phyloP scores from a whole-genome alignment of 352 stramenopile genomes.

The Phytophthora pinifolia region DNA sequence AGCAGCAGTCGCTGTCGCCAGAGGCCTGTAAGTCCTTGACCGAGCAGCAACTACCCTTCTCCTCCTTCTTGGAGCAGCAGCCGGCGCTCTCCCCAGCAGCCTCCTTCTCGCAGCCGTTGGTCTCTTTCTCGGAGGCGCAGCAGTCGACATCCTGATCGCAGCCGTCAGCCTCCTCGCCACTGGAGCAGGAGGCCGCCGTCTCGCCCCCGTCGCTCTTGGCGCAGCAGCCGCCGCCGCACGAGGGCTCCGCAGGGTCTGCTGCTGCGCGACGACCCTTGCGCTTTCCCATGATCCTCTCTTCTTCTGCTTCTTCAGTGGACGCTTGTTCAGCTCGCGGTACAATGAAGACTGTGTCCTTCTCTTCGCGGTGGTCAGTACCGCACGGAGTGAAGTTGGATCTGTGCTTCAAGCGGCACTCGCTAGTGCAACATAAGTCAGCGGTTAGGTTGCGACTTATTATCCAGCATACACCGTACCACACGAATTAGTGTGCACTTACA shows the following conservation, averaged over 20 bases:
- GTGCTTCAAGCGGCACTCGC: too few species aligned
- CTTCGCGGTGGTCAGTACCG: background rate
- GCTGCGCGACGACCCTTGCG: constrained; percentile 6
- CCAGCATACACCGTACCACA: too few species aligned
- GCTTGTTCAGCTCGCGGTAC: background rate
- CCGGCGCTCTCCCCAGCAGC: background rate
- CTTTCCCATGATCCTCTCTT: constrained; percentile 17
- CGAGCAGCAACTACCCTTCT: constrained; percentile 4
- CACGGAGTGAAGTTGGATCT: too few species aligned
- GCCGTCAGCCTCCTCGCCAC: constrained; percentile 15
- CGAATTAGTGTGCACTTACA: background rate
- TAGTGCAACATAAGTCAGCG: too few species aligned
- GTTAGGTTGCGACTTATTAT: too few species aligned
- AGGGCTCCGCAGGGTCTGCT: constrained; percentile 4
- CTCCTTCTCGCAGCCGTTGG: background rate
- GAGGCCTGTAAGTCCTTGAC: background rate
- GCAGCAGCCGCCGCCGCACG: constrained; percentile 6
- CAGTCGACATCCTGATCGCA: background rate
- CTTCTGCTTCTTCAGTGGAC: too few species aligned
- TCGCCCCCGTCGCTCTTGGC: constrained; percentile 30
- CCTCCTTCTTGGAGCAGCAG: constrained; percentile 17
- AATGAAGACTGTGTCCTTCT: background rate
- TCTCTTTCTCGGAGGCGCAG: background rate
- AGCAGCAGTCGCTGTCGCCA: constrained; percentile 3
- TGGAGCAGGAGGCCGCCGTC: constrained; percentile 25